Base-by-base conservation (phyloP, 2,329 filamentous ascomycete genomes). In the Apiospora aurea region DNA sequence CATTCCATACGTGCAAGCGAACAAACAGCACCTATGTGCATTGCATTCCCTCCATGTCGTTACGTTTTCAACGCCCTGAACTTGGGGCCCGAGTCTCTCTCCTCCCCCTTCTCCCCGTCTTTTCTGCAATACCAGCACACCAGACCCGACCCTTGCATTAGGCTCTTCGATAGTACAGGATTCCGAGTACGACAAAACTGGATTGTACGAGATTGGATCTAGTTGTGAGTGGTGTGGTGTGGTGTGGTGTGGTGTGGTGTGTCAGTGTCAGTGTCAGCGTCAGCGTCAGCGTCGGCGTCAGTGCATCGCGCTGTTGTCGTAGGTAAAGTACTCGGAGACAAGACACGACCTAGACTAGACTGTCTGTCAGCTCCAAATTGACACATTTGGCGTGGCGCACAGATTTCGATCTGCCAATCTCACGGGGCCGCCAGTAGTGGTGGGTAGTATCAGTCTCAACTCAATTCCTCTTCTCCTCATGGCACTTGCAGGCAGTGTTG, bases 351-450 rank as follows among this genome's bases (percentile, higher is more conserved):
- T 4, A 34, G 53, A 64, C 34, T 4, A 34, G 53, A 64, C 34
- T 41, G 57, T 38, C 34, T 61, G 53, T 34, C 29, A 64, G 57
- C 41, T 38, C 34, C 41, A n/a, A 10, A 34, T 13, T 64, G 57
- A 64, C 57, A 64, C 57, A 64, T 64, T 64, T 64, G 57, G 57
- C 57, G 57, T 41, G 57, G 57, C 18, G 34, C 57, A 64, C 57
- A 64, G 57, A 64, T 64, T 64, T 64, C 29, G 57, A 64, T 64
- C 57, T 41, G 21, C 57, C 53, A 61, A 61, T 61, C 53, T 61
- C 53, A 57, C 51, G 26, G 21, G 26, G 51, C 16, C 13, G 51
- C 26, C 53, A 61, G 21, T 34, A 57, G 47, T 51, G n/a, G 47
- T n/a, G 2, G 21, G 47, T 51, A 51, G 47, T 51, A 47, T 16